Conservation (phyloP, 78 protist species). For the slime mould (Dictyostelium discoideum) region DNA sequence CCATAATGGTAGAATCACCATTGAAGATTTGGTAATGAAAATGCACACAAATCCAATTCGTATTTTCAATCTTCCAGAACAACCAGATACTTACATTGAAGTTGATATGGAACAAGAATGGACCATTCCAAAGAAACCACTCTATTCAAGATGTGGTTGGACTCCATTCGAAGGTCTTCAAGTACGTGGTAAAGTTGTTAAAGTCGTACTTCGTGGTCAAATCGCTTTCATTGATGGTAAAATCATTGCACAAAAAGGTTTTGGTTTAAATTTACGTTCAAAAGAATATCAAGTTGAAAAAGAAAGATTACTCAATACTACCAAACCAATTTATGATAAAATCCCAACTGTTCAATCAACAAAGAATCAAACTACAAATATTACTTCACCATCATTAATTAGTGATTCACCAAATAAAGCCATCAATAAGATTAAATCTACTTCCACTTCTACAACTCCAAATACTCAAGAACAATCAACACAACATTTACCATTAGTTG, state of each 20-base stretch:
- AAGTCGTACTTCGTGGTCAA: slow-evolving; percentile 75
- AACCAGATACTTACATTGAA: slow-evolving; percentile 82
- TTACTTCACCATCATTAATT: background rate
- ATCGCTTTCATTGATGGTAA: slow-evolving; percentile 72
- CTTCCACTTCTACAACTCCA: background rate
- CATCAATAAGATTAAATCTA: background rate
- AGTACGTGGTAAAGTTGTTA: slow-evolving; percentile 71
- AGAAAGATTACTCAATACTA: background rate
- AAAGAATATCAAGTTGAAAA: background rate
- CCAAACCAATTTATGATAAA: background rate
- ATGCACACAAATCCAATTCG: slow-evolving; percentile 79
- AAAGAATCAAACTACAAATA: background rate
- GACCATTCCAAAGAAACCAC: slow-evolving; percentile 50
- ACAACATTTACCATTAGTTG: slow-evolving; percentile 46
- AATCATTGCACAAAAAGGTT: slow-evolving; percentile 56
- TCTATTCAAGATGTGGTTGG: slow-evolving; percentile 74
- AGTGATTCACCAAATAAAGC: background rate
- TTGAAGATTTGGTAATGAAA: slow-evolving; percentile 58
- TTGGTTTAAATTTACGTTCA: slow-evolving; percentile 39
- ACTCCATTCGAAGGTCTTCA: slow-evolving; percentile 79
- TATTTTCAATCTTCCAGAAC: slow-evolving; percentile 77
- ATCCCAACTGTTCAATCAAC: slow-evolving; percentile 5
- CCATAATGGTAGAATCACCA: slow-evolving; percentile 76
- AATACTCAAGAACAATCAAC: too few relatives aligned
- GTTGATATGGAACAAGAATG: slow-evolving; percentile 84